A percentile compares a stretch with the other conserved stretches of the same genome.
Conservation (phyloP, 2,329 filamentous ascomycete species). For the Sporothrix pallida region DNA sequence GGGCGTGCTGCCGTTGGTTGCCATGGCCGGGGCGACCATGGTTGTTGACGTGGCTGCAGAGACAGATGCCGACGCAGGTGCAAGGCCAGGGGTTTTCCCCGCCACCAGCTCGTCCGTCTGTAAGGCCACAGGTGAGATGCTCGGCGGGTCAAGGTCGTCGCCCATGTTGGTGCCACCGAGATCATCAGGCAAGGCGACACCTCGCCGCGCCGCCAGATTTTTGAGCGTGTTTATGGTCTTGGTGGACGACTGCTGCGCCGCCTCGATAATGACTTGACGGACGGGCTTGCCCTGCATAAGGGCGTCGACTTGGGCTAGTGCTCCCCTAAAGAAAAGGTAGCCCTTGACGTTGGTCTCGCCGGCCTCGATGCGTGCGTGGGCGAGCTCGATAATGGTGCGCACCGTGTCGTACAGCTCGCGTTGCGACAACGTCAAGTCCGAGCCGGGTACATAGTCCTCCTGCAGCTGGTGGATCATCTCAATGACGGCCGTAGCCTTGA, state of each 20-base stretch:
- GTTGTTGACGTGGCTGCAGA: not conserved
- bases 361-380: slow-evolving; percentile 34
- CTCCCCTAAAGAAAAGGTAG: slow-evolving; percentile 35
- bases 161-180: not conserved
- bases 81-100: not conserved
- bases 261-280: slow-evolving; percentile 30
- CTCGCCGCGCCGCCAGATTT: slow-evolving; percentile 12
- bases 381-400: slow-evolving; percentile 12
- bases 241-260: not conserved
- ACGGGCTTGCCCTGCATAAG: slow-evolving; percentile 32
- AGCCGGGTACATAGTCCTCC: slow-evolving; percentile 35
- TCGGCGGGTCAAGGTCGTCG: not conserved
- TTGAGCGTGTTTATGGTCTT: slow-evolving; percentile 24
- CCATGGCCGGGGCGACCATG: not conserved
- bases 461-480: slow-evolving; percentile 38
- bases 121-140: slow-evolving; percentile 13
- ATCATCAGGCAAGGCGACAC: slow-evolving; percentile 30
- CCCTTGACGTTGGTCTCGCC: slow-evolving; percentile 40
- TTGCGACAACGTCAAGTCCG: slow-evolving; percentile 36
- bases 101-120: slow-evolving; percentile 11
- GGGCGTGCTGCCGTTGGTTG: not conserved
- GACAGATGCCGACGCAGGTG: not conserved
- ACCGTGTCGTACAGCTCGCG: slow-evolving; percentile 37
- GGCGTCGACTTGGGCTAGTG: slow-evolving; percentile 37
- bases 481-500: slow-evolving; percentile 33